These are phyloP conservation scores for Russula griseocarnosa DNA, from an alignment of 768 basidiomycete genomes.

Conservation along the genomic window DNA sequence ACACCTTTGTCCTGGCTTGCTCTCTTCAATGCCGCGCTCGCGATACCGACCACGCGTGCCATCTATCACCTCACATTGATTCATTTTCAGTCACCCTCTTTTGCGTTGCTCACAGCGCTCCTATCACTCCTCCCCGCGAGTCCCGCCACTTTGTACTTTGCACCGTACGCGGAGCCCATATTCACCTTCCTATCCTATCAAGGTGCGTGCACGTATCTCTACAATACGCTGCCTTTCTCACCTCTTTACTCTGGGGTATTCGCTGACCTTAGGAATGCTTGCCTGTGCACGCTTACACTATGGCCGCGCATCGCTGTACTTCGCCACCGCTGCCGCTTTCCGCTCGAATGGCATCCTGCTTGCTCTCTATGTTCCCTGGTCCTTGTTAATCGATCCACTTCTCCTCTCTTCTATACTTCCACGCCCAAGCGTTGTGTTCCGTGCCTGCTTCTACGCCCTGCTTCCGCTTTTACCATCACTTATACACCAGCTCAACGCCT, in stretches of 20 bases:
- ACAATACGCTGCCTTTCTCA: background rate
- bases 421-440: slow-evolving; percentile 34
- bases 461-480: slow-evolving; percentile 63
- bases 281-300: slow-evolving; percentile 49
- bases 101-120: slow-evolving; percentile 58
- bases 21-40: slow-evolving; percentile 39
- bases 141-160: slow-evolving; percentile 65
- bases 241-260: background rate
- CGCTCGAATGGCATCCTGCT: slow-evolving; percentile 77
- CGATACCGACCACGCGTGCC: slow-evolving; percentile 42
- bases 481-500: slow-evolving; percentile 65
- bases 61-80: slow-evolving; percentile 58
- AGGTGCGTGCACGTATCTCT: slow-evolving; percentile 42
- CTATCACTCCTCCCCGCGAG: slow-evolving; percentile 80
- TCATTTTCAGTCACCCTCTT: slow-evolving; percentile 49
- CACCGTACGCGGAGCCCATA: slow-evolving; percentile 81
- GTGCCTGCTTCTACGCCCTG: slow-evolving; percentile 42
- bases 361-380: slow-evolving; percentile 78
- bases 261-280: slow-evolving; percentile 50
- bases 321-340: slow-evolving; percentile 60
- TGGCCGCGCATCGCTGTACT: slow-evolving; percentile 53
- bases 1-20: slow-evolving; percentile 24
- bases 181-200: slow-evolving; percentile 78
- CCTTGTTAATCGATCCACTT: slow-evolving; percentile 53
- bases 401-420: slow-evolving; percentile 38